Evolutionary conservation across 768 basidiomycete genomes (phyloP).

Genomic region (Epithele typhae): DNA sequence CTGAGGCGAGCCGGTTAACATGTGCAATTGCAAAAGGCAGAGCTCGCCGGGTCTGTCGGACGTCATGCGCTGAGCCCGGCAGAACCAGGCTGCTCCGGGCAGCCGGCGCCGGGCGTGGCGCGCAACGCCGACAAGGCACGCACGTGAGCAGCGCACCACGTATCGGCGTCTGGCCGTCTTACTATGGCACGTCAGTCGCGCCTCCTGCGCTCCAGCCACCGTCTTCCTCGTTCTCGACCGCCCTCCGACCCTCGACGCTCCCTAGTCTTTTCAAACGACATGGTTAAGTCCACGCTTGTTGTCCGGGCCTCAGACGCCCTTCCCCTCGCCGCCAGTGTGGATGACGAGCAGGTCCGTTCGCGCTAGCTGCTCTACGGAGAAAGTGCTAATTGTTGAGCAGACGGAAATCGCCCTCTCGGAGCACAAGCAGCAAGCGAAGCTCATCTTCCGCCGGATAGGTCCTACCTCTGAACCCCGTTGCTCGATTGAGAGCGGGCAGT

Average conservation of each 20-base stretch:
- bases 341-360: slow-evolving; percentile 83
- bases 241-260: not conserved
- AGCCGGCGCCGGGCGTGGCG: no score
- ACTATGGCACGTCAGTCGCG: not conserved
- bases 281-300: slow-evolving; percentile 87
- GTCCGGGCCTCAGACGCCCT: slow-evolving; percentile 83
- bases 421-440: slow-evolving; percentile 97
- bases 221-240: not conserved
- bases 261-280: slow-evolving; percentile 31
- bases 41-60: no score
- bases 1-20: no score
- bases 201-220: not conserved
- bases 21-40: no score
- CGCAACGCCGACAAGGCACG: no score
- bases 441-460: slow-evolving; percentile 92
- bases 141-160: slow-evolving; percentile 16
- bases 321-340: slow-evolving; percentile 92
- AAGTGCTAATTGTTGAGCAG: slow-evolving; percentile 38
- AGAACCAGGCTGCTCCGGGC: not conserved
- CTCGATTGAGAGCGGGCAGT: slow-evolving; percentile 93
- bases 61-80: no score
- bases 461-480: slow-evolving; percentile 93
- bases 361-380: not conserved
- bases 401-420: slow-evolving; percentile 93
- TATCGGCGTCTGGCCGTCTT: slow-evolving; percentile 11